Conservation (phyloP, 176 grass and related monocot genomes). For the Melocanna baccifera region DNA sequence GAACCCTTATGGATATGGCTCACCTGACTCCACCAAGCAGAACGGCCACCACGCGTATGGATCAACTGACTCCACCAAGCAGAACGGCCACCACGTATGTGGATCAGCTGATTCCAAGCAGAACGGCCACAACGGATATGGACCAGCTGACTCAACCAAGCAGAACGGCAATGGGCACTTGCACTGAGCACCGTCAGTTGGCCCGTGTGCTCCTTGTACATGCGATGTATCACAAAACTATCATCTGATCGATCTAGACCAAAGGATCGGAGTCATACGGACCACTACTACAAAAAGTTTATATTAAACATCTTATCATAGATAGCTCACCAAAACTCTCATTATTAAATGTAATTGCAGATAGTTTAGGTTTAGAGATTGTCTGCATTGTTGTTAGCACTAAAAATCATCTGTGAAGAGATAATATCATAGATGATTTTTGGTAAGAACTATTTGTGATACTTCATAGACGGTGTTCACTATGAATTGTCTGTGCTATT, state of each 20-base stretch:
- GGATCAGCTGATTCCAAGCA: neutral
- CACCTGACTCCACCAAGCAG: slow-evolving; percentile 41
- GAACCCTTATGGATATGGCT: slow-evolving; percentile 66
- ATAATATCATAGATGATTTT: too few relatives aligned
- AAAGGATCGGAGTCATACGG: slow-evolving; percentile 18
- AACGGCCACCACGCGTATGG: slow-evolving; percentile 36
- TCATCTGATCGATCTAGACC: slow-evolving; percentile 11
- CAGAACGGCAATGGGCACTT: slow-evolving; percentile 34
- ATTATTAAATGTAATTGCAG: too few relatives aligned
- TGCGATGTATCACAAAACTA: slow-evolving; percentile 19
- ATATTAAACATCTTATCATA: too few relatives aligned
- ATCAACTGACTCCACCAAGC: slow-evolving; percentile 19
- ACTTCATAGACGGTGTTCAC: too few relatives aligned
- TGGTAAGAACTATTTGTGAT: too few relatives aligned
- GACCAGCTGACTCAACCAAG: slow-evolving; percentile 17
- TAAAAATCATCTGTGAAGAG: too few relatives aligned
- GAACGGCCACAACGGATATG: slow-evolving; percentile 19
- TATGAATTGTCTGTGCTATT: too few relatives aligned
- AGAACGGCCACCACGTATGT: slow-evolving; percentile 13
- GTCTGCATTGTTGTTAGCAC: too few relatives aligned
- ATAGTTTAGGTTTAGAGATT: too few relatives aligned
- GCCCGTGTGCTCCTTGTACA: slow-evolving; percentile 33
- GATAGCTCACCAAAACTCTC: too few relatives aligned
- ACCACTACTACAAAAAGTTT: too few relatives aligned
- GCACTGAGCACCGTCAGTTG: slow-evolving; percentile 12